phyloP scores from a whole-genome alignment of 139 green algal genomes.

The Monoraphidium neglectum region DNA sequence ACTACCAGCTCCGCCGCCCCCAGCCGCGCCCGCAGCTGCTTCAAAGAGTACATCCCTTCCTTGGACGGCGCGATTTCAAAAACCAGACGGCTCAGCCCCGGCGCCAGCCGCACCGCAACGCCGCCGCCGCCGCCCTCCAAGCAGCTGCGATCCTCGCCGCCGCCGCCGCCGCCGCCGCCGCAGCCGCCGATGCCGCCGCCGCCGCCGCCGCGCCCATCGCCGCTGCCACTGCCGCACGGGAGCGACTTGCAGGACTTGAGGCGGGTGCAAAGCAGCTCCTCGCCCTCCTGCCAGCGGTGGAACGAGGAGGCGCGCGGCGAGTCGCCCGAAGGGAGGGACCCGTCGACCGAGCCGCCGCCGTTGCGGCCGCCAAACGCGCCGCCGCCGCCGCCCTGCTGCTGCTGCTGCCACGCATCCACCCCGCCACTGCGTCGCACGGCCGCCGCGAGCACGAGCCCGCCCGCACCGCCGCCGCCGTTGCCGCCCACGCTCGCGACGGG shows the following conservation, averaged over 20 bases:
- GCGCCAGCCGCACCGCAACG: slow-evolving; percentile 32
- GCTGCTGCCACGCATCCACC: no score
- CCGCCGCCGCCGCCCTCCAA: not conserved
- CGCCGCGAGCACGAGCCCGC: no score
- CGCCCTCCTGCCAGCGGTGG: slow-evolving; percentile 49
- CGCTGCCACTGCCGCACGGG: not conserved
- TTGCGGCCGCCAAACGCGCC: not conserved
- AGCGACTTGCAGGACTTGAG: slow-evolving; percentile 17
- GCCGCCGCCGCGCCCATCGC: not conserved
- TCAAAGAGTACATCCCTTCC: slow-evolving; percentile 52
- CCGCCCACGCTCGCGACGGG: not conserved
- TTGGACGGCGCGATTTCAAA: slow-evolving; percentile 48
- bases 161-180: slow-evolving; percentile 4
- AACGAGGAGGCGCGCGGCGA: not conserved
- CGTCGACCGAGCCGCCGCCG: not conserved
- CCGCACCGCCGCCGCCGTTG: no score
- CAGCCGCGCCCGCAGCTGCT: slow-evolving; percentile 30
- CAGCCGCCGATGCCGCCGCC: not conserved
- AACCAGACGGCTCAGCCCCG: slow-evolving; percentile 38
- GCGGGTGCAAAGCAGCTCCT: slow-evolving; percentile 37
- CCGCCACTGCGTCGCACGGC: no score
- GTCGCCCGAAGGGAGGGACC: not conserved
- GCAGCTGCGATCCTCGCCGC: slow-evolving; percentile 9
- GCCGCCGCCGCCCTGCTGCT: not conserved
- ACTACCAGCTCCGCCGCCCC: slow-evolving; percentile 9